Base-by-base conservation (phyloP, 331 rosid species). In the Phaseolus coccineus region DNA sequence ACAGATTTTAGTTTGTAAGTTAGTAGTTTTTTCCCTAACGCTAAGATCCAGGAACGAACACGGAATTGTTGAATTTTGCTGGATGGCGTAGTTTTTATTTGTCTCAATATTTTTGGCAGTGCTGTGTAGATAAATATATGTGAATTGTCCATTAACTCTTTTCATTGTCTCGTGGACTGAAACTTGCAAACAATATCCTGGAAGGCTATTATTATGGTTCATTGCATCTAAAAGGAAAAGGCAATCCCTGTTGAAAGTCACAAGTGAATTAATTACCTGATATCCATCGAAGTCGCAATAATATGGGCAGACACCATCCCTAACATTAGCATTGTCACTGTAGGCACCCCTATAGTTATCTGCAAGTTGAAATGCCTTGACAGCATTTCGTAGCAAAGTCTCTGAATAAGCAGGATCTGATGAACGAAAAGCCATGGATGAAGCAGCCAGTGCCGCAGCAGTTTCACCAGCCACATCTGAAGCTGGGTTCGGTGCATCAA, bases 381-480 rank as follows among this genome's bases (percentile, higher is more conserved):
- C 69, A 8, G 95, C 98, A 79, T 87, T 88, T 62, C 84, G 80
- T 1, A 91, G 55, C 85, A 93, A 81, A 3, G 95, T 91, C 8
- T 88, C 88, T 0, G 98, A 85, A 37, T 93, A 91, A 1, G 77
- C 89, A 0, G 93, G 92, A 42, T 93, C 93, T 0, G 91, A 85
- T 22, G 94, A 85, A 46, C 86, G 84, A 67, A 91, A 93, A 1
- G 87, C 95, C 82, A 93, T 77, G 2, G 98, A 93, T 0, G 97
- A 66, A 4, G 98, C 95, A 0, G 97, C 92, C 0, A 93, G 85
- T 9, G 98, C 97, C 0, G 98, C 95, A 0, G 98, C 98, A 0
- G 97, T 91, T 83, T 93, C 98, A 0, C 98, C 97, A 0, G 98
- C 97, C 0, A 93, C 91, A 4, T 93, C 98, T 0, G 98, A 93